Percentiles rank a stretch among this genome's conserved stretches.
Evolutionary conservation across 208 protist species (phyloP).

Genomic region (Trypanosoma cruzi): DNA sequence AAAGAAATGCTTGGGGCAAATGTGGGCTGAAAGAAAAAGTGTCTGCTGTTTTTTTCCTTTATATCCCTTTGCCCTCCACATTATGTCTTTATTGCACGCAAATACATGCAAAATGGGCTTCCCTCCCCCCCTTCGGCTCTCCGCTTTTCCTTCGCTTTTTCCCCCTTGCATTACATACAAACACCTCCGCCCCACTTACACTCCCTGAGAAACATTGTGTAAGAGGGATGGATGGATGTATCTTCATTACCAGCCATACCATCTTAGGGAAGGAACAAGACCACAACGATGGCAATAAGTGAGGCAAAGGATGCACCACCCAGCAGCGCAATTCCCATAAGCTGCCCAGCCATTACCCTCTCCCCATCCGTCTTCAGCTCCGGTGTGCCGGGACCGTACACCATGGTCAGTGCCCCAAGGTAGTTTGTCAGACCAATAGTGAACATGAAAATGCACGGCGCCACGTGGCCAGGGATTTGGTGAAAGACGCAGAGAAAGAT

Average conservation of each 20-base stretch:
- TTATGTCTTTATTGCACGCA: background rate
- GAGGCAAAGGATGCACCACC: slow-evolving; percentile 57
- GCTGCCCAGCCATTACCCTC: slow-evolving; percentile 78
- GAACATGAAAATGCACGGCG: slow-evolving; percentile 61
- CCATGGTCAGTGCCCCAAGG: slow-evolving; percentile 75
- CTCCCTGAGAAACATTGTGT: too few relatives aligned
- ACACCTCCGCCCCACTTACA: too few relatives aligned
- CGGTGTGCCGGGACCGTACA: slow-evolving; percentile 61
- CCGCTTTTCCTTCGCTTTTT: too few relatives aligned
- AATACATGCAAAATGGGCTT: too few relatives aligned
- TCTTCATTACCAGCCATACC: too few relatives aligned
- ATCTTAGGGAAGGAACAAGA: slow-evolving; percentile 64
- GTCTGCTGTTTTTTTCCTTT: slow-evolving; percentile 6
- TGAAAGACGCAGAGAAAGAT: slow-evolving; percentile 83
- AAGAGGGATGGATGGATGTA: too few relatives aligned
- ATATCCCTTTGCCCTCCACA: background rate
- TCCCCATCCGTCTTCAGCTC: slow-evolving; percentile 62
- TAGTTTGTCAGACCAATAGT: slow-evolving; percentile 78
- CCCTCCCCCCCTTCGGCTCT: too few relatives aligned
- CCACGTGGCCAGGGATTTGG: slow-evolving; percentile 69
- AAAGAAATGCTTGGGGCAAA: too few relatives aligned
- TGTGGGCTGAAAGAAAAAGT: too few relatives aligned
- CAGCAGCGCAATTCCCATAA: slow-evolving; percentile 80
- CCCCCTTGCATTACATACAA: too few relatives aligned
- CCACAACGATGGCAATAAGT: slow-evolving; percentile 64